These are phyloP conservation scores for Onygenales sp. DNA, from an alignment of 2,329 filamentous ascomycete species.

Conservation along the genomic window DNA sequence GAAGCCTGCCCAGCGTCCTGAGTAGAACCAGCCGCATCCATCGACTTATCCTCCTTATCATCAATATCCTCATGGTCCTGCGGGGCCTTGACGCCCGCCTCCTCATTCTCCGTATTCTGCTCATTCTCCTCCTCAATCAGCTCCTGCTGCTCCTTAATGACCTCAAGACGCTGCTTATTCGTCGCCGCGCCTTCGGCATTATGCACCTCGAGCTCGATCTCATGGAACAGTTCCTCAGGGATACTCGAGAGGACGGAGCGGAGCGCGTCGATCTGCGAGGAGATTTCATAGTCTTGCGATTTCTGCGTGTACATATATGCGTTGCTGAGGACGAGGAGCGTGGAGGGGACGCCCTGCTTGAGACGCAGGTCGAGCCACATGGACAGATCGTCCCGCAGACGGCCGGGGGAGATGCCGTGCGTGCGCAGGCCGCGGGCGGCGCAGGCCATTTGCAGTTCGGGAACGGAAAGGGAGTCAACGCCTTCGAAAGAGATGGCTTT, in stretches of 20 bases:
- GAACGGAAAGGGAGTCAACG: slow-evolving; percentile 83
- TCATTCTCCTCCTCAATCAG: slow-evolving; percentile 95
- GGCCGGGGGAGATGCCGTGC: slow-evolving; percentile 79
- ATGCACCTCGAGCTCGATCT: slow-evolving; percentile 97
- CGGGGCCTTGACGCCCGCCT: slow-evolving; percentile 62
- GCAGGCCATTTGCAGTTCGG: slow-evolving; percentile 85
- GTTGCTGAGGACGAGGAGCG: slow-evolving; percentile 88
- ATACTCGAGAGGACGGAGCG: slow-evolving; percentile 89
- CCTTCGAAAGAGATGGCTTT: slow-evolving; percentile 89
- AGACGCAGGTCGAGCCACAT: slow-evolving; percentile 92
- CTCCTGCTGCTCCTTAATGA: slow-evolving; percentile 96
- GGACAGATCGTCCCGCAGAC: slow-evolving; percentile 79
- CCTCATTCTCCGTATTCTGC: slow-evolving; percentile 74
- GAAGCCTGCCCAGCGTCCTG: slow-evolving; percentile 45
- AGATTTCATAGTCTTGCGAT: slow-evolving; percentile 71
- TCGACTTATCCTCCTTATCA: slow-evolving; percentile 58
- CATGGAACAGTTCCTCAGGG: slow-evolving; percentile 96
- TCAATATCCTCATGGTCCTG: slow-evolving; percentile 90
- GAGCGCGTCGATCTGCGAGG: slow-evolving; percentile 84
- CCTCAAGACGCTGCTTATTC: slow-evolving; percentile 97
- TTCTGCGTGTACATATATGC: slow-evolving; percentile 84
- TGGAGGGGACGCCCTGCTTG: slow-evolving; percentile 91
- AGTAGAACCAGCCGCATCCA: slow-evolving; percentile 45
- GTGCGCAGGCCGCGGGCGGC: slow-evolving; percentile 87
- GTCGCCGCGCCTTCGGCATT: slow-evolving; percentile 93